Base-by-base conservation (phyloP, 208 protist species). In the Naegleria lovaniensis region DNA sequence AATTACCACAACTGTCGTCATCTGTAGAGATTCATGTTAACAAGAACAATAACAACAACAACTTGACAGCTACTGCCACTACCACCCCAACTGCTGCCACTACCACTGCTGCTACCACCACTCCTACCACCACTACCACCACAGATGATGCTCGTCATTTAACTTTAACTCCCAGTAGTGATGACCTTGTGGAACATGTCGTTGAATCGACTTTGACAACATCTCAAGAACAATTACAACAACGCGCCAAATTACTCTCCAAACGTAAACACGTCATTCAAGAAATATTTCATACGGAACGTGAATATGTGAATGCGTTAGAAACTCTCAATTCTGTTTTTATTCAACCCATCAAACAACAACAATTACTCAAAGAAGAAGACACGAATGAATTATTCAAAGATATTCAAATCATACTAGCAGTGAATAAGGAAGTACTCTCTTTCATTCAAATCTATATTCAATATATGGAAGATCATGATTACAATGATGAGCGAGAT, bases 211-310 rank as follows among this genome's bases (percentile, higher is more conserved):
- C 29, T 36, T 9, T 25, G n/a, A 29, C 29, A 79, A 79, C 29
- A 36, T 79, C 55, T 36, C 67, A 29, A 79, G 5, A 6, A 79
- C 67, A 79, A 79, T 13, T 22, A 67, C 25, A 79, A 79, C 29
- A 36, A 36, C 16, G 67, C 9, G 25, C 19, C 19, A 79, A 79
- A 79, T 36, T 36, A 79, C n/a, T 79, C 19, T 36, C 19, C n/a
- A 79, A 79, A 79, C 19, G 67, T 36, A 79, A 79, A 79, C n/a
- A 36, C 9, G 67, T 79, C 7, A 79, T 79, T 36, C 67, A 79
- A 79, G 67, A 89, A 67, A 89, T 89, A 29, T 40, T 89, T 25
- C 19, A 19, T 38, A 89, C 85, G 25, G 85, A 89, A 29, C n/a
- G 39, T 0, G 33, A 33, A 38, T 89, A 89, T 40, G 85, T 89